A percentile compares a stretch with the other conserved stretches of the same genome.
phyloP scores from a whole-genome alignment of 2,329 filamentous ascomycete genomes.

The Penicillium decumbens region DNA sequence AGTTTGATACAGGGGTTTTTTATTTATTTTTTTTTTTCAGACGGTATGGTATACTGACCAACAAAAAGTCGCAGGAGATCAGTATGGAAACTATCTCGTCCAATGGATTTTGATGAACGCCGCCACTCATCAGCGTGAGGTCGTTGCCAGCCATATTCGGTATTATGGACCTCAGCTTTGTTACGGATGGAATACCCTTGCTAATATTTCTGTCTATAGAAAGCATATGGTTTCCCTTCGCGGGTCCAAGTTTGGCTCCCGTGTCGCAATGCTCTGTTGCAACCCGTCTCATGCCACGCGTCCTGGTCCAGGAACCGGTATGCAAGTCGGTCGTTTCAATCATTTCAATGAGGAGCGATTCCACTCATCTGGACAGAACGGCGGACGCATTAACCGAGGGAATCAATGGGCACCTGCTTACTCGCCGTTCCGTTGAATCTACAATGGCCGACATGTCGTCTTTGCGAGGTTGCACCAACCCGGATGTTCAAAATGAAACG shows the following conservation, averaged over 20 bases:
- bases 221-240: conserved; percentile 99
- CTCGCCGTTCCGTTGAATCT: conserved; percentile 34
- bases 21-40: too few species aligned
- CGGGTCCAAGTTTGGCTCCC: conserved; percentile 96
- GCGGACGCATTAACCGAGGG: conserved; percentile 34
- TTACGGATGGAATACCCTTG: neutral
- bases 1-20: conserved; percentile 26
- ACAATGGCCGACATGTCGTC: neutral
- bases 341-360: conserved; percentile 46
- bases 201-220: conserved; percentile 30
- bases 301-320: conserved; percentile 74
- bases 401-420: conserved; percentile 38
- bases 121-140: conserved; percentile 79
- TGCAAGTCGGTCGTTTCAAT: conserved; percentile 57
- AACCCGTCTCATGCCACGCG: conserved; percentile 87
- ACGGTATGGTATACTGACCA: neutral
- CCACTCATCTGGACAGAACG: conserved; percentile 37
- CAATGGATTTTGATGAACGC: conserved; percentile 95
- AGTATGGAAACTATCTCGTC: conserved; percentile 97
- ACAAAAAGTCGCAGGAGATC: conserved; percentile 73
- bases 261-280: conserved; percentile 97
- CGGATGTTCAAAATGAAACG: neutral
- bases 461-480: neutral
- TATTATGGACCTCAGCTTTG: conserved; percentile 11
- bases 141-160: conserved; percentile 89